phyloP scores from a whole-genome alignment of 805 yeast genomes.

The Myxozyma geophila region DNA sequence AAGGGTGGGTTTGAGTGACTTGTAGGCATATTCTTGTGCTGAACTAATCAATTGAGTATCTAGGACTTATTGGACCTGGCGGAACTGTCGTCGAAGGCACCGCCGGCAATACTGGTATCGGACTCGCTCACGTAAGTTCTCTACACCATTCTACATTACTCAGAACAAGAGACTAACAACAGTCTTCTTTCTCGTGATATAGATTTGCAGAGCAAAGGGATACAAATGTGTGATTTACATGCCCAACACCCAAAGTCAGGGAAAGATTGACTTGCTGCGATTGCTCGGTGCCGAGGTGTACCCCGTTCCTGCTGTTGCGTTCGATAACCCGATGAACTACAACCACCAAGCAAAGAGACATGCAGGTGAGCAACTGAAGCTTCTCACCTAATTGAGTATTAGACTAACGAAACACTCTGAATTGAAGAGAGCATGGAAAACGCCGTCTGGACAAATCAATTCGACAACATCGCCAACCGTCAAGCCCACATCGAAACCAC shows the following conservation, averaged over 20 bases:
- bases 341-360: constrained; percentile 86
- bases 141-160: background rate
- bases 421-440: constrained; percentile 59
- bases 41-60: background rate
- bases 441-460: constrained; percentile 93
- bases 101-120: constrained; percentile 96
- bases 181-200: constrained; percentile 36
- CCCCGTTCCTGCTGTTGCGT: constrained; percentile 88
- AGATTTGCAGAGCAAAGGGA: constrained; percentile 71
- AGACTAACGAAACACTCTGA: background rate
- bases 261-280: constrained; percentile 73
- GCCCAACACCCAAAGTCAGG: constrained; percentile 87
- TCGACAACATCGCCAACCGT: constrained; percentile 85
- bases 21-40: background rate
- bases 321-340: constrained; percentile 78
- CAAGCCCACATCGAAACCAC: constrained; percentile 88
- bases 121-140: constrained; percentile 63
- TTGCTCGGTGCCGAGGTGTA: constrained; percentile 83
- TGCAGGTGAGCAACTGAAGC: constrained; percentile 49
- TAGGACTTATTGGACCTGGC: constrained; percentile 63
- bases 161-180: background rate
- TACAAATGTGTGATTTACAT: constrained; percentile 84
- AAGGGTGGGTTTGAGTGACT: constrained; percentile 48
- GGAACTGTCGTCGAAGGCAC: constrained; percentile 93
- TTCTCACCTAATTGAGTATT: background rate